A percentile compares a stretch with the other conserved stretches of the same genome.
Evolutionary conservation across 1,284 basidiomycete genomes (phyloP).

Genomic region (Moniliella sp.): DNA sequence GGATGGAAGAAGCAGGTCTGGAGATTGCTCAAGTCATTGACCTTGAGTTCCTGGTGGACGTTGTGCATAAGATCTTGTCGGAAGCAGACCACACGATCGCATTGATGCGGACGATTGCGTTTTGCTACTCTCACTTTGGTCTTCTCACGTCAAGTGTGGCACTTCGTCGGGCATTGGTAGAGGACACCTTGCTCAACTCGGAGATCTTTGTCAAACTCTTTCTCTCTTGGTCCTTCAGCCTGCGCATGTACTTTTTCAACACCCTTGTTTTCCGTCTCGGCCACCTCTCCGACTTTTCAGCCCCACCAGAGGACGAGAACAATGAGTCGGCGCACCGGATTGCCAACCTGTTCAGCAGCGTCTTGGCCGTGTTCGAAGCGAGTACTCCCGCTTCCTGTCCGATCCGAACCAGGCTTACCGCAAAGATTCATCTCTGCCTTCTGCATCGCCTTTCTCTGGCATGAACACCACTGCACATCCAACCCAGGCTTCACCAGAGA

Average conservation of each 20-base stretch:
- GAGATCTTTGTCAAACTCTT: conserved; percentile 24
- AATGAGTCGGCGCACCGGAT: conserved; percentile 14
- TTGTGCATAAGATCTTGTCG: conserved; percentile 13
- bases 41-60: conserved; percentile 19
- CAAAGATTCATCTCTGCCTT: too few relatives aligned
- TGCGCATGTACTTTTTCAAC: conserved; percentile 24
- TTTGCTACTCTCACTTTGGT: conserved; percentile 27
- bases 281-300: conserved; percentile 16
- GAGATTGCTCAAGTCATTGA: conserved; percentile 13
- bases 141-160: conserved; percentile 12
- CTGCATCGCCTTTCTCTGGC: too few relatives aligned
- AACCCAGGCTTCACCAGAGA: conserved; percentile 17
- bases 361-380: conserved; percentile 20
- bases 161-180: conserved; percentile 18
- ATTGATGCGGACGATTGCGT: conserved; percentile 22
- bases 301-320: conserved; percentile 10
- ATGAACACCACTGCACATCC: conserved; percentile 14
- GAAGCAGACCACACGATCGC: conserved; percentile 26
- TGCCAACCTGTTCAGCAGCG: conserved; percentile 12
- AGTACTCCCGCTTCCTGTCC: too few relatives aligned
- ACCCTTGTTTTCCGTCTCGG: conserved; percentile 26
- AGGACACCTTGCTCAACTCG: conserved; percentile 21
- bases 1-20: conserved; percentile 22
- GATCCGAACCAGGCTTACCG: too few relatives aligned
- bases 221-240: conserved; percentile 28